phyloP scores from a whole-genome alignment of 1,284 basidiomycete species.

The Mrakiaceae sp. region DNA sequence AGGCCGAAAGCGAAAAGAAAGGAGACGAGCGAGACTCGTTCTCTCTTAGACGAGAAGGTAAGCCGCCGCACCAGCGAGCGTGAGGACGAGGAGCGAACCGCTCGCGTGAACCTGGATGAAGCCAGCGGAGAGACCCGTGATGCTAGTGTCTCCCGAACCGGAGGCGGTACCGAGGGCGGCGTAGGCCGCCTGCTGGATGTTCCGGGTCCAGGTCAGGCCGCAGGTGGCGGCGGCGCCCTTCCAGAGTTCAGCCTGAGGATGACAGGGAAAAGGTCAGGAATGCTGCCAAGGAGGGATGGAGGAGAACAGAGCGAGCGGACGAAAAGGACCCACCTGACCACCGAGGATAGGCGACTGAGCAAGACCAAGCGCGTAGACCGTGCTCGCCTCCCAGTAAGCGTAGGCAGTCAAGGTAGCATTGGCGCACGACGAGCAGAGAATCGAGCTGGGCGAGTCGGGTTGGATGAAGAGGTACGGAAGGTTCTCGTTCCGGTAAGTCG shows the following conservation, averaged over 20 bases:
- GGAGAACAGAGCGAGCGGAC: no score
- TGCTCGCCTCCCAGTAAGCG: constrained; percentile 57
- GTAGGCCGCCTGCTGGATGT: background rate
- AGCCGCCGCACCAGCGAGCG: no score
- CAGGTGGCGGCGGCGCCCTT: background rate
- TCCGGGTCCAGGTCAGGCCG: background rate
- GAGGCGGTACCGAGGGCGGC: background rate
- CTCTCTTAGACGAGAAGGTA: no score
- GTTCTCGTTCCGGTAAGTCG: constrained; percentile 52
- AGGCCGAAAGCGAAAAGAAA: no score
- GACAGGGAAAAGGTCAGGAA: background rate
- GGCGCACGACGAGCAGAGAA: constrained; percentile 71
- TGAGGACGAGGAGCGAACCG: no score
- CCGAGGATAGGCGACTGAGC: constrained; percentile 50
- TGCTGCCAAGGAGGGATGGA: background rate
- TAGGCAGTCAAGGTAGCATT: constrained; percentile 60
- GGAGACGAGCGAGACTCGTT: no score
- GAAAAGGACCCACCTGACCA: constrained; percentile 40
- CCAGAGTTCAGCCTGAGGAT: background rate
- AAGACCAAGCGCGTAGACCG: constrained; percentile 64
- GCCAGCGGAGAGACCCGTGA: background rate
- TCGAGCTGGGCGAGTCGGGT: constrained; percentile 39
- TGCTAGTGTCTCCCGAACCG: background rate
- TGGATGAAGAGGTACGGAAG: constrained; percentile 68
- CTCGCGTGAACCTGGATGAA: background rate